phyloP scores from a whole-genome alignment of 495 filamentous ascomycete species.

The Choiromyces venosus region DNA sequence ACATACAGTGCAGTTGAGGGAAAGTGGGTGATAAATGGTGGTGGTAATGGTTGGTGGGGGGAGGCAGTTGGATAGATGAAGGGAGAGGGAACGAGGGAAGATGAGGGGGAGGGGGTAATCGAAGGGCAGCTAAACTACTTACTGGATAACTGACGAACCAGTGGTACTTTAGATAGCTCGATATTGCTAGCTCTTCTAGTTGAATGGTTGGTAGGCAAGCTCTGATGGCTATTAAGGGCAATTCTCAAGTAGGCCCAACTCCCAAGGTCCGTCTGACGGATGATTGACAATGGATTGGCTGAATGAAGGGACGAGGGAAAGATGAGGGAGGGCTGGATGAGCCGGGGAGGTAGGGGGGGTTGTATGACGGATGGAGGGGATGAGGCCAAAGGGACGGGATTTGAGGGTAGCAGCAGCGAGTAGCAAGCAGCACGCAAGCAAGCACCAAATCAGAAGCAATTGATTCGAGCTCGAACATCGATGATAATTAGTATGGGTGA shows the following conservation, averaged over 20 bases:
- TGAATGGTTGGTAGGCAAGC: neutral
- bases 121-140: neutral
- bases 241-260: neutral
- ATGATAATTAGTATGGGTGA: neutral
- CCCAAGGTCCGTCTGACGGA: neutral
- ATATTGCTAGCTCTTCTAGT: neutral
- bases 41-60: constrained; percentile 21
- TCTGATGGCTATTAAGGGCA: neutral
- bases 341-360: neutral
- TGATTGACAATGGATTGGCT: constrained; percentile 18
- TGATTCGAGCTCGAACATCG: neutral
- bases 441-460: neutral
- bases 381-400: constrained; percentile 31
- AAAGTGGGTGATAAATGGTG: constrained; percentile 25
- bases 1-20: constrained; percentile 28
- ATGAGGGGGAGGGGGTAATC: constrained; percentile 20
- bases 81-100: constrained; percentile 33
- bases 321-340: neutral
- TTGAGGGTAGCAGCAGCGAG: constrained; percentile 27
- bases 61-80: constrained; percentile 29
- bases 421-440: constrained; percentile 10
- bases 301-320: constrained; percentile 10
- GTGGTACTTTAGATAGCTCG: neutral
- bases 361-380: constrained; percentile 19
- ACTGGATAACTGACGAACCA: neutral